Percentiles rank a stretch among this genome's conserved stretches.
phyloP scores from a whole-genome alignment of 1,139 yeast genomes.

The Meyerozyma smithsonii region DNA sequence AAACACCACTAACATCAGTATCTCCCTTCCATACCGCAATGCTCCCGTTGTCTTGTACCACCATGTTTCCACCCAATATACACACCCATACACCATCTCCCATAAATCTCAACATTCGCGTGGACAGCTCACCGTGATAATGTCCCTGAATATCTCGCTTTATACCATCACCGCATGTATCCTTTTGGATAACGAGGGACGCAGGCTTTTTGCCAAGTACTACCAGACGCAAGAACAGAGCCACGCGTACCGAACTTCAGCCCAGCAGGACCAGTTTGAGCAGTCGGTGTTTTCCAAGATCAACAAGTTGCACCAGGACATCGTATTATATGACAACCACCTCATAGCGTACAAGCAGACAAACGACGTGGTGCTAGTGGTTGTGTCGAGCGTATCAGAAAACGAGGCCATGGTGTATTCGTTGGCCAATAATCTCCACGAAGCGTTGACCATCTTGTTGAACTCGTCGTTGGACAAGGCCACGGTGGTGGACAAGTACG shows the following conservation, averaged over 20 bases:
- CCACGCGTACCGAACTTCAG: constrained; percentile 33
- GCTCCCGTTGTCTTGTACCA: too few species aligned
- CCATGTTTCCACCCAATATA: too few species aligned
- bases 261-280: constrained; percentile 77
- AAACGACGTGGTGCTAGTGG: constrained; percentile 67
- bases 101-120: not conserved
- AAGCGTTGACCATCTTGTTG: constrained; percentile 73
- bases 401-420: constrained; percentile 82
- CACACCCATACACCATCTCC: not conserved
- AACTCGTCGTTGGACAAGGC: constrained; percentile 75
- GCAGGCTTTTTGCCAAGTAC: constrained; percentile 80
- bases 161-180: constrained; percentile 76
- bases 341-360: constrained; percentile 81
- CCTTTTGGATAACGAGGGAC: constrained; percentile 78
- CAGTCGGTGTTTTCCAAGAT: constrained; percentile 67
- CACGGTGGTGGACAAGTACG: constrained; percentile 77
- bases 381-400: constrained; percentile 73
- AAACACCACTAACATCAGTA: too few species aligned
- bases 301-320: constrained; percentile 74
- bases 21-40: too few species aligned
- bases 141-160: constrained; percentile 61
- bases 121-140: constrained; percentile 1
- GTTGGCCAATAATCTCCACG: constrained; percentile 72
- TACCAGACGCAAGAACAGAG: constrained; percentile 42
- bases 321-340: constrained; percentile 72